Evolutionary conservation across 2,329 filamentous ascomycete species (phyloP), one percentile per base, ranked within the genome.

Genomic region (Ophiocordyceps camponoti-rufipedis): DNA sequence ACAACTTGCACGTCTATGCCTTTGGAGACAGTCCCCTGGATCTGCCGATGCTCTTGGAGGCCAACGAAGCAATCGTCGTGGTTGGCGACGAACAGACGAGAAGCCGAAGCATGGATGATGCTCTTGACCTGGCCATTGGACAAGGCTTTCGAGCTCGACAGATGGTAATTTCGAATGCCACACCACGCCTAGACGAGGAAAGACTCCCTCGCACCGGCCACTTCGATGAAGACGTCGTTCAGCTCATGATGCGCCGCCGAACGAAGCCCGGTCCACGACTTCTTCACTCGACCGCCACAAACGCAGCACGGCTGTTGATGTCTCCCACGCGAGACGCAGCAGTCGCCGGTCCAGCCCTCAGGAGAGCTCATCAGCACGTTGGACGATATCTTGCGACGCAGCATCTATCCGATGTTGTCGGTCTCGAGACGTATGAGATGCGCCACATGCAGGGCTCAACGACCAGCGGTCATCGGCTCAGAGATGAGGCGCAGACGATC

Each of bases 11-110:
- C 66, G 69, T 78, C 16, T 69, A 62, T 55, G 76, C 72, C 0
- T 75, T 81, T 50, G 75, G 76, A n/a, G 75, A 80, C 51, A 75
- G 75, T 50, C 63, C 63, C 0, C 48, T 78, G 7, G 78, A 81
- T 50, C 38, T 81, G 16, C 56, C 60, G 0, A 82, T 82, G 77
- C 50, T 81, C 12, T 50, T 49, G 2, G 51, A 58, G 32, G 76
- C 77, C 0, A 57, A 80, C 50, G 48, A 68, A 46, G 70, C 74
- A 0, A 54, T 78, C 35, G 63, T 82, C 4, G 66, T 81, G 0
- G 71, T 75, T 3, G 72, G 73, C 1, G 56, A 70, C 0, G 55
- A 69, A 49, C 5, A 49, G 0, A 55, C 43, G 0, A 63, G 73
- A 44, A 79, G 72, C 54, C 66, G 62, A 35, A 63, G 57, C 1